These are phyloP conservation scores for Helichrysum umbraculigerum DNA, from an alignment of 129 eudicot genomes.

Conservation along the genomic window DNA sequence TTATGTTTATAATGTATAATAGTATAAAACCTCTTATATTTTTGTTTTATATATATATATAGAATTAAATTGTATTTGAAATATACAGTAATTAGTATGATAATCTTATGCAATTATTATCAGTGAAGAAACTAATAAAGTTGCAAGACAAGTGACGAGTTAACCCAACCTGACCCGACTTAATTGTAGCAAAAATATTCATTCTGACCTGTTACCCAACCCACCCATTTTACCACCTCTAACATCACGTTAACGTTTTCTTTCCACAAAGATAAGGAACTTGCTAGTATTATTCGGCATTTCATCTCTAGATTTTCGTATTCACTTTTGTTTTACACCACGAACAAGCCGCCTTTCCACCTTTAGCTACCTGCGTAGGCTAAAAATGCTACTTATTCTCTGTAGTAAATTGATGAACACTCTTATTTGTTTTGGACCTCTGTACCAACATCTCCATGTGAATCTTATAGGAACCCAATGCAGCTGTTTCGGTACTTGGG, in stretches of 20 bases:
- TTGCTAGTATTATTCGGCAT: slow-evolving; percentile 8
- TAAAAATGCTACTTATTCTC: background rate
- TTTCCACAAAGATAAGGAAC: slow-evolving; percentile 15
- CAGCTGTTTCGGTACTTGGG: slow-evolving; percentile 90
- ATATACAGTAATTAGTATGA: too few species aligned
- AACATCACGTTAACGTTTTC: background rate
- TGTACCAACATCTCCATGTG: slow-evolving; percentile 16
- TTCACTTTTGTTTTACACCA: background rate
- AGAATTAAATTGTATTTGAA: too few species aligned
- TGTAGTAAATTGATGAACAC: background rate
- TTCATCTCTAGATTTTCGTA: slow-evolving; percentile 6
- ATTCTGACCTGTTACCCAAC: background rate
- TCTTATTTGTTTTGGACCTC: background rate
- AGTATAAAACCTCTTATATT: too few species aligned
- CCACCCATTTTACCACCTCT: background rate
- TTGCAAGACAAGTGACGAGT: too few species aligned
- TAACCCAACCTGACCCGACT: too few species aligned
- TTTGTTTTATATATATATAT: too few species aligned
- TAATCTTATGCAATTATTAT: too few species aligned
- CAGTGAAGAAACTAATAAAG: too few species aligned
- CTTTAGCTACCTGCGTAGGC: background rate
- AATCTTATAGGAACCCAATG: slow-evolving; percentile 80
- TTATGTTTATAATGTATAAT: too few species aligned
- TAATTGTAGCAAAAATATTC: too few species aligned
- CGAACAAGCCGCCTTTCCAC: too few species aligned